Evolutionary conservation across 1,284 basidiomycete genomes (phyloP).

Genomic region (Stereum hirsutum): DNA sequence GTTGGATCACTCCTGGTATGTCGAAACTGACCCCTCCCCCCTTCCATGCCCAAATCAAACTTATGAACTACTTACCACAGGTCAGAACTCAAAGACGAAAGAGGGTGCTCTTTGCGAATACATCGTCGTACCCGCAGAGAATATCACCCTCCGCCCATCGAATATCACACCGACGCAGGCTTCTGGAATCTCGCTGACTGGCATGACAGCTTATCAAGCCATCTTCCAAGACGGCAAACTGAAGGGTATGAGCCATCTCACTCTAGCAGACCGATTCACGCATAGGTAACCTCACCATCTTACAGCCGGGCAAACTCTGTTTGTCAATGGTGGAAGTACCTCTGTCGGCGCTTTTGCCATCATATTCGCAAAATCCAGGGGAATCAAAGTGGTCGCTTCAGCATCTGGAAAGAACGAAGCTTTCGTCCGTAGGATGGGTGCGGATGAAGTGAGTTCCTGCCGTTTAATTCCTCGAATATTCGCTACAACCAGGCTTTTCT

Average conservation of each 20-base stretch:
- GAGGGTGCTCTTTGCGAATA: slow-evolving; percentile 52
- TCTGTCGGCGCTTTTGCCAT: slow-evolving; percentile 55
- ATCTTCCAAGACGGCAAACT: slow-evolving; percentile 32
- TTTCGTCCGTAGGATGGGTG: slow-evolving; percentile 30
- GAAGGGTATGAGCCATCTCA: too few relatives aligned
- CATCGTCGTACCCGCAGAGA: slow-evolving; percentile 28
- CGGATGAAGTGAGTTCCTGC: slow-evolving; percentile 25
- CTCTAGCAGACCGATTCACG: too few relatives aligned
- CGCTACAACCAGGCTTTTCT: not conserved
- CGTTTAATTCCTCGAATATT: not conserved
- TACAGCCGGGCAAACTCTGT: slow-evolving; percentile 40
- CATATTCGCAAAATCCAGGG: slow-evolving; percentile 52
- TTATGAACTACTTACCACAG: slow-evolving; percentile 1
- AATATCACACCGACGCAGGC: slow-evolving; percentile 42
- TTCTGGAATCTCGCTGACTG: slow-evolving; percentile 46
- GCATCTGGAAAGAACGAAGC: slow-evolving; percentile 44
- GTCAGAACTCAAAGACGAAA: slow-evolving; percentile 16
- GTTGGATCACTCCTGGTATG: slow-evolving; percentile 32
- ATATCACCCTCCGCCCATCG: slow-evolving; percentile 34
- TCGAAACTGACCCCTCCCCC: slow-evolving; percentile 3
- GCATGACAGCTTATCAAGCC: slow-evolving; percentile 45
- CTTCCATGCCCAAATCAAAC: not conserved
- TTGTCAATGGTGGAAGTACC: slow-evolving; percentile 60
- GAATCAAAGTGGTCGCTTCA: slow-evolving; percentile 43
- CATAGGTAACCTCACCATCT: too few relatives aligned